Percentiles rank a stretch among this genome's conserved stretches.
phyloP scores from a whole-genome alignment of 1,284 basidiomycete species.

The Trametes polyzona region DNA sequence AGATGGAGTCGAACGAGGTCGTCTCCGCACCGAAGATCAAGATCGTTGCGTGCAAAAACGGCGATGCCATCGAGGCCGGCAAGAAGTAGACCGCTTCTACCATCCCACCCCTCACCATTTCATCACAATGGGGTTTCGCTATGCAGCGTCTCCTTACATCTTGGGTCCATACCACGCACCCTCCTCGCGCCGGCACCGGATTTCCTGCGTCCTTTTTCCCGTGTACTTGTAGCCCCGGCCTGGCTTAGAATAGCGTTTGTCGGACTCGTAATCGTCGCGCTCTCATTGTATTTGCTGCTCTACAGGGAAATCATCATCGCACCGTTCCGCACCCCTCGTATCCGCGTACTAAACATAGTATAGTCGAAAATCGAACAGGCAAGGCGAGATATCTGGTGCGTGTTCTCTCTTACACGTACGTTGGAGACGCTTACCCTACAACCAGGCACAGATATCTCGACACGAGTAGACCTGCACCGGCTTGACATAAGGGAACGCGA shows the following conservation, averaged over 20 bases:
- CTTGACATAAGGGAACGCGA: not conserved
- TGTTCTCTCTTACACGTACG: not conserved
- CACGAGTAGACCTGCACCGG: not conserved
- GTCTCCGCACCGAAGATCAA: conserved; percentile 84
- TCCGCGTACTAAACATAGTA: not conserved
- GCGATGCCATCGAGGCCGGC: conserved; percentile 77
- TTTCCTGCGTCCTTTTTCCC: not conserved
- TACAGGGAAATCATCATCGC: not conserved
- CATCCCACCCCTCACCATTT: not conserved
- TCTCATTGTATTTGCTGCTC: conserved; percentile 14
- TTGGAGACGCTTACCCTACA: not conserved
- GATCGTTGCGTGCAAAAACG: conserved; percentile 96
- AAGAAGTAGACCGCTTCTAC: conserved; percentile 53
- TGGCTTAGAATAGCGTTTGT: conserved; percentile 11
- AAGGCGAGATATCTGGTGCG: not conserved
- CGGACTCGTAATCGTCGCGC: conserved; percentile 18
- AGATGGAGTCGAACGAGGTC: conserved; percentile 90
- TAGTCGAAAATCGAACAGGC: not conserved
- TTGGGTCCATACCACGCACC: not conserved
- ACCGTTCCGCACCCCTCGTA: not conserved
- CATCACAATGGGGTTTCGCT: too few species aligned
- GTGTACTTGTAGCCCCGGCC: conserved; percentile 15
- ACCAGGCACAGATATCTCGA: not conserved
- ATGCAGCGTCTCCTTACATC: not conserved
- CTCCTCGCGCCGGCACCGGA: conserved; percentile 7